phyloP scores from a whole-genome alignment of 352 stramenopile species.

The Globisporangium camurandrum region DNA sequence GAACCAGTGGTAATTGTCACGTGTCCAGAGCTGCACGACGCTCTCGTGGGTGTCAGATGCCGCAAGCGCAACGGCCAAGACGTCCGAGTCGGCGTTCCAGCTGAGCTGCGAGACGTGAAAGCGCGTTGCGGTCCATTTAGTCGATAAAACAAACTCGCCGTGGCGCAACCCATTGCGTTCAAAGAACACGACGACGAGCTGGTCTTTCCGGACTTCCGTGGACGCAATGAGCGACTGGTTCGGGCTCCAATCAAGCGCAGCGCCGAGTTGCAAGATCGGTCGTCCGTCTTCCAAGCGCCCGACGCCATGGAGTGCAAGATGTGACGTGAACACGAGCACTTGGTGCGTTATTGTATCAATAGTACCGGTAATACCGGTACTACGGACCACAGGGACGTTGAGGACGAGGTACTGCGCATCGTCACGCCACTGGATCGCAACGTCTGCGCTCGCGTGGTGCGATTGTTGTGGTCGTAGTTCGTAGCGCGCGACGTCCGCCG shows the following conservation, averaged over 20 bases:
- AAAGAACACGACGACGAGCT: constrained; percentile 73
- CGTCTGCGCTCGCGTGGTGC: constrained; percentile 2
- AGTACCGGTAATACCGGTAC: no score
- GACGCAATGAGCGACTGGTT: constrained; percentile 69
- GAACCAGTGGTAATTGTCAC: constrained; percentile 84
- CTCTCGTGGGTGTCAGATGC: background rate
- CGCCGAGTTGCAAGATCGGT: constrained; percentile 32
- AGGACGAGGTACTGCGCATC: constrained; percentile 61
- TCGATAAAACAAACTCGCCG: constrained; percentile 60
- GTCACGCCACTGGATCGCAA: constrained; percentile 58
- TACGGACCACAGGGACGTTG: constrained; percentile 45
- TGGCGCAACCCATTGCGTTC: constrained; percentile 77
- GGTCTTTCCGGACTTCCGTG: constrained; percentile 43
- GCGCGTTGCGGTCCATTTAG: constrained; percentile 19
- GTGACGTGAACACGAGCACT: constrained; percentile 46
- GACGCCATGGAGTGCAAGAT: constrained; percentile 49
- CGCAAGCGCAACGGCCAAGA: constrained; percentile 49
- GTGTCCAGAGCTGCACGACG: constrained; percentile 61
- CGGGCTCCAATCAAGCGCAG: constrained; percentile 55
- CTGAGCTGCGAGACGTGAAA: constrained; percentile 25
- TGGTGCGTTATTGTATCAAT: constrained; percentile 15
- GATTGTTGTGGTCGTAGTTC: no score
- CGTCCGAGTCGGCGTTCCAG: constrained; percentile 67
- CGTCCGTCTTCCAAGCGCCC: constrained; percentile 70
- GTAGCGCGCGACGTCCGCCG: constrained; percentile 12